Conservation (phyloP, 345 rosid genomes). For the Hibiscus syriacus region DNA sequence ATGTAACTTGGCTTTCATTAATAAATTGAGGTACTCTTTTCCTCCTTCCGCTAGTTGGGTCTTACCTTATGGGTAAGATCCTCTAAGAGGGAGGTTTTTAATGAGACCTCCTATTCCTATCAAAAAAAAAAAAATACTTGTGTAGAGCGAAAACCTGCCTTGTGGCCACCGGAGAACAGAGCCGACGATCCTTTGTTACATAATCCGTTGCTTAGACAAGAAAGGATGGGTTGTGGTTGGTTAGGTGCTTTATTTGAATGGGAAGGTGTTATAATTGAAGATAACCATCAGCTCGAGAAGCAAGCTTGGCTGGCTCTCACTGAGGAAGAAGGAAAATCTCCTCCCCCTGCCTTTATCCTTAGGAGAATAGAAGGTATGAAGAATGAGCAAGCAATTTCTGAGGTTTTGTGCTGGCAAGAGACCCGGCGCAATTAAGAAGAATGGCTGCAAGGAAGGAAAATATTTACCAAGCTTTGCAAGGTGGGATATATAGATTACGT, state of each 20-base stretch:
- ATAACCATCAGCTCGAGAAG: conserved; percentile 67
- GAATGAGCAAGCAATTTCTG: conserved; percentile 93
- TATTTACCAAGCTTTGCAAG: conserved; percentile 64
- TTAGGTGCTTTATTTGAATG: conserved; percentile 91
- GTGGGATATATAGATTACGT: conserved; percentile 68
- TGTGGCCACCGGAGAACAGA: conserved; percentile 82
- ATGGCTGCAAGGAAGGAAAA: conserved; percentile 79
- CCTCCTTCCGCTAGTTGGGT: no score
- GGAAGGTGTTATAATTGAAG: conserved; percentile 91
- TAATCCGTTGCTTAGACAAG: conserved; percentile 85
- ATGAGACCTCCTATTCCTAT: no score
- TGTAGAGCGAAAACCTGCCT: conserved; percentile 45
- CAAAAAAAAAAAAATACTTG: no score
- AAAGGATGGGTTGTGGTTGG: conserved; percentile 99
- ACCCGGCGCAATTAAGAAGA: conserved; percentile 58
- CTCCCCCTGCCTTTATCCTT: conserved; percentile 70
- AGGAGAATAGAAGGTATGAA: conserved; percentile 90
- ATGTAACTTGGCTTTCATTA: no score
- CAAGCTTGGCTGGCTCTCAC: conserved; percentile 84
- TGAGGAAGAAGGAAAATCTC: conserved; percentile 84
- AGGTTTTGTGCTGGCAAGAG: conserved; percentile 96
- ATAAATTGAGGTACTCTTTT: no score
- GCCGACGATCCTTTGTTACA: conserved; percentile 80
- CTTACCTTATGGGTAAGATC: no score
- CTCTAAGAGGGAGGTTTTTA: no score